phyloP scores from a whole-genome alignment of 129 eudicot species.

The Centaurea solstitialis region DNA sequence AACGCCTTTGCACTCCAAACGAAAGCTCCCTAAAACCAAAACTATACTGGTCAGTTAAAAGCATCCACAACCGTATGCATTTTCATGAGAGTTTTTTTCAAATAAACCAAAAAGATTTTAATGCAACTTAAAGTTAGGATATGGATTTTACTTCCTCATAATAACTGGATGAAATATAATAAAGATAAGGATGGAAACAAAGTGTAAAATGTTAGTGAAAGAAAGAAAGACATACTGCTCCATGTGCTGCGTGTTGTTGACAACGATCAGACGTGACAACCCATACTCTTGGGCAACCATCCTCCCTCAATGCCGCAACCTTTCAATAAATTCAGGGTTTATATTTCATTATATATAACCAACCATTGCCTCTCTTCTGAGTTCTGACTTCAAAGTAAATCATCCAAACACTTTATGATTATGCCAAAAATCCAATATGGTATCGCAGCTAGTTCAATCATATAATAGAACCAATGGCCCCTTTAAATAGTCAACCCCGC shows the following conservation, averaged over 20 bases:
- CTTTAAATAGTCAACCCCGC: too few species aligned
- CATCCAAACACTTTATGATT: too few species aligned
- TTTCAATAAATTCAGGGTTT: constrained; percentile 11
- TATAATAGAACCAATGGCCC: too few species aligned
- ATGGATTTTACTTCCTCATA: background rate
- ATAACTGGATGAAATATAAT: background rate
- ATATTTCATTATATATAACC: too few species aligned
- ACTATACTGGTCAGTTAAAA: background rate
- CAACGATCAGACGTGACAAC: constrained; percentile 85
- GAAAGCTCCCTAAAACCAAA: constrained; percentile 77
- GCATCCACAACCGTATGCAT: background rate
- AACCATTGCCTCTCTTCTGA: too few species aligned
- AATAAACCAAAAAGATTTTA: background rate
- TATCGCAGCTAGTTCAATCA: too few species aligned
- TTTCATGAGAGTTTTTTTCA: background rate
- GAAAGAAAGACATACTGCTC: constrained; percentile 55
- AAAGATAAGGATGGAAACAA: background rate
- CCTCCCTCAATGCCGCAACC: constrained; percentile 87
- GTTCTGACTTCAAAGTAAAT: too few species aligned
- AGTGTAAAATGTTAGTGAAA: background rate
- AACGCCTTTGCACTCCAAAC: constrained; percentile 90
- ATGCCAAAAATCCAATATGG: too few species aligned
- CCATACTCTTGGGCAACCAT: constrained; percentile 90
- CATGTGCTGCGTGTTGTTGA: constrained; percentile 77
- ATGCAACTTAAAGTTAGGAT: background rate